Evolutionary conservation across 2,329 filamentous ascomycete species (phyloP).

Genomic region (Penicillium sp.): DNA sequence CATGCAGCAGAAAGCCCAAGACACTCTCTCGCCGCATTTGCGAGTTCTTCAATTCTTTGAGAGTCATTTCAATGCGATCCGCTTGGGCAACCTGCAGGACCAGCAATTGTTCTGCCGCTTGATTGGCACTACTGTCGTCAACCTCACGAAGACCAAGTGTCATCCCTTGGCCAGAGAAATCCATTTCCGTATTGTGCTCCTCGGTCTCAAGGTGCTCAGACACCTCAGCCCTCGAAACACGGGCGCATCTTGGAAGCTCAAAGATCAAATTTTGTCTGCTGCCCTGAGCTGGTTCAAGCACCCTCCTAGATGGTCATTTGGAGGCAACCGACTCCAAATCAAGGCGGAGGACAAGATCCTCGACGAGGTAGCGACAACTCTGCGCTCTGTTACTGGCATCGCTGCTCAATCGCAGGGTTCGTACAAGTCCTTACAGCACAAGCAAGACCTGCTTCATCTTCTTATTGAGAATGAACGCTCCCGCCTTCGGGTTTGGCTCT

Average conservation of each 20-base stretch:
- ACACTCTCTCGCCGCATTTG: slow-evolving; percentile 82
- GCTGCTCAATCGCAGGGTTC: slow-evolving; percentile 54
- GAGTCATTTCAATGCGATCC: slow-evolving; percentile 92
- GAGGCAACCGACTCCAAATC: slow-evolving; percentile 87
- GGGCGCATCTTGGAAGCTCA: slow-evolving; percentile 75
- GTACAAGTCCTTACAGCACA: slow-evolving; percentile 69
- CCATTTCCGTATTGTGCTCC: slow-evolving; percentile 84
- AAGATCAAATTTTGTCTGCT: slow-evolving; percentile 84
- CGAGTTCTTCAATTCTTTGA: slow-evolving; percentile 84
- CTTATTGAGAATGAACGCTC: slow-evolving; percentile 83
- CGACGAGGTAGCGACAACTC: slow-evolving; percentile 68
- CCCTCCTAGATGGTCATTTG: slow-evolving; percentile 88
- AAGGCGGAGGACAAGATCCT: slow-evolving; percentile 89
- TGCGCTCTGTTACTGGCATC: slow-evolving; percentile 66
- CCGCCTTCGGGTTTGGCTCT: slow-evolving; percentile 85
- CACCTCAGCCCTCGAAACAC: slow-evolving; percentile 67
- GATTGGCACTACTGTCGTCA: slow-evolving; percentile 75
- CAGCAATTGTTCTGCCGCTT: slow-evolving; percentile 81
- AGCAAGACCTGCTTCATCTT: slow-evolving; percentile 79
- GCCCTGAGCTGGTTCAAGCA: slow-evolving; percentile 86
- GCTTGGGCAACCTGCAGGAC: slow-evolving; percentile 79
- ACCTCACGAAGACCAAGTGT: slow-evolving; percentile 67
- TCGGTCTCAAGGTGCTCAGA: slow-evolving; percentile 76
- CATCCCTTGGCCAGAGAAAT: slow-evolving; percentile 90
- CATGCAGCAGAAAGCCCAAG: slow-evolving; percentile 76